phyloP scores from a whole-genome alignment of 371 early-diverging fungal species.

The Mucor saturninus region DNA sequence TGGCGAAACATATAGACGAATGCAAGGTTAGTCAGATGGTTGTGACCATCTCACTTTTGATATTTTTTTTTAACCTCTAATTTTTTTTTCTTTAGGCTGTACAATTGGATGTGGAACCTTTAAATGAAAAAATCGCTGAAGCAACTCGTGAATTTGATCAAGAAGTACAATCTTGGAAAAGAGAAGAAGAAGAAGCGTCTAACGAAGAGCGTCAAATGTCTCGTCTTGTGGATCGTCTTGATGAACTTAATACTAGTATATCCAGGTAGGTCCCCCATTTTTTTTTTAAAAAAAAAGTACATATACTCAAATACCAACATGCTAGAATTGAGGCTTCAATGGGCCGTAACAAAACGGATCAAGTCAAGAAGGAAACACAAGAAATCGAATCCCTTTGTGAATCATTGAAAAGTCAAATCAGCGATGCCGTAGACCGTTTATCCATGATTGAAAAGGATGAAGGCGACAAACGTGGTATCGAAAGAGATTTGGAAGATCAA shows the following conservation, averaged over 20 bases:
- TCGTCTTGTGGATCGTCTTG: conserved; percentile 17
- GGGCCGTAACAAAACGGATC: conserved; percentile 17
- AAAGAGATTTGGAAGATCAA: conserved; percentile 74
- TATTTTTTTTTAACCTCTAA: not conserved
- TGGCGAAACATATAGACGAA: conserved; percentile 16
- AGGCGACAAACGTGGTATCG: conserved; percentile 48
- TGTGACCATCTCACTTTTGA: no score
- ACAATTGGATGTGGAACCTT: conserved; percentile 9
- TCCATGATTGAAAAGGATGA: conserved; percentile 54
- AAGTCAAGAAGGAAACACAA: conserved; percentile 7
- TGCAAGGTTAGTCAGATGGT: conserved; percentile 5
- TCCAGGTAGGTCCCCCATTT: conserved; percentile 19
- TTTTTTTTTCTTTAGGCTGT: conserved; percentile 6
- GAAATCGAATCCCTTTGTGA: conserved; percentile 20
- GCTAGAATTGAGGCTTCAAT: conserved; percentile 15
- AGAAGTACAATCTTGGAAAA: conserved; percentile 22
- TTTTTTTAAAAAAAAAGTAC: not conserved
- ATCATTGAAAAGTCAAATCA: conserved; percentile 15
- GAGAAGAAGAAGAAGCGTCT: conserved; percentile 11
- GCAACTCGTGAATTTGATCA: conserved; percentile 36
- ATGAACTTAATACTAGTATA: conserved; percentile 11
- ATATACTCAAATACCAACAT: not conserved
- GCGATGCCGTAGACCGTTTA: conserved; percentile 30
- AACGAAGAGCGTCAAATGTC: conserved; percentile 9
- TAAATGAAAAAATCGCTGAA: conserved; percentile 33